Evolutionary conservation across 768 basidiomycete genomes (phyloP), one percentile per base, ranked within the genome.

Genomic region (Thelephora ganbajun): DNA sequence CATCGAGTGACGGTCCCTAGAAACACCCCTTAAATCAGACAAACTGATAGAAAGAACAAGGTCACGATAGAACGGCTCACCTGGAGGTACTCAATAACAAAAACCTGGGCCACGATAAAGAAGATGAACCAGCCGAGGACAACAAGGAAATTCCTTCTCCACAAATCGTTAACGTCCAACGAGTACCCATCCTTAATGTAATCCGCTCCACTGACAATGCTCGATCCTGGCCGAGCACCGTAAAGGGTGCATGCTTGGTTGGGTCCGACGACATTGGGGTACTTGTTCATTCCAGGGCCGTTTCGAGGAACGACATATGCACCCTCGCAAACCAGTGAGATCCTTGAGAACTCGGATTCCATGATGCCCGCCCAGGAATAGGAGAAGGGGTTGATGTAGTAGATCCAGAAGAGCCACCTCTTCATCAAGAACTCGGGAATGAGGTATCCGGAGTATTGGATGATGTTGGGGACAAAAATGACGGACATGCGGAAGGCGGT

Each of bases 351-450:
- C 60, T 94, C 90, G 60, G 92, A 92, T 62, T 83, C 79, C 79
- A 93, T 83, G 34, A 74, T 67, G 2, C 76, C 79, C 53, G 83
- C 76, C 73, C 84, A 57, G 76, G 74, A 79, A 64, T 86, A 90
- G 1, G 75, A 64, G 45, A 91, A 63, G 0, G 90, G 90, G 56
- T 92, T 81, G 50, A 89, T 58, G 61, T 90, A 90, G 65, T 74
- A 85, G 26, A 89, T 80, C 88, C 88, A 91, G 67, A 86, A 87
- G 7, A 91, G 59, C 83, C 83, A 89, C 37, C 79, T 67, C 59
- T 86, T 83, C 82, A 86, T 84, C 51, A 72, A 67, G 52, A 69
- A 68, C 6, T 75, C 72, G 0, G 80, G 80, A 50, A 86, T 75
- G 45, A 79, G 72, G 57, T 83, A 83, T 3, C 83, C 84, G 16